phyloP scores from a whole-genome alignment of 2,329 filamentous ascomycete species.

The Fusarium mangiferae region DNA sequence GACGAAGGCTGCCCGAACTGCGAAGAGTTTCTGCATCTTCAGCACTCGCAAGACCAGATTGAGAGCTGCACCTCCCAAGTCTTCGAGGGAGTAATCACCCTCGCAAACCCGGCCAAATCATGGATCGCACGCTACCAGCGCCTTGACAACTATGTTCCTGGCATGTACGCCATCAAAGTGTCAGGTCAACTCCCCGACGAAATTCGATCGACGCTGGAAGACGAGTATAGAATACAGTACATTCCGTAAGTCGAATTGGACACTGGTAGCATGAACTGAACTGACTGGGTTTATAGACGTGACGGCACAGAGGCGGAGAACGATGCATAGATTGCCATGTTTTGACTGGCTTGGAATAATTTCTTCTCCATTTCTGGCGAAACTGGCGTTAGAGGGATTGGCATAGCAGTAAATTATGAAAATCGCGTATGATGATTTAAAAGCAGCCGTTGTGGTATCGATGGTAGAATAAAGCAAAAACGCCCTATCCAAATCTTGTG shows the following conservation, averaged over 20 bases:
- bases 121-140: constrained; percentile 99
- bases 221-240: constrained; percentile 72
- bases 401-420: constrained; percentile 21
- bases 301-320: constrained; percentile 66
- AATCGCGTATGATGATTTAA: constrained; percentile 23
- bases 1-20: constrained; percentile 95
- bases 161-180: constrained; percentile 95
- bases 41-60: constrained; percentile 81
- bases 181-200: constrained; percentile 81
- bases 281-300: constrained; percentile 53
- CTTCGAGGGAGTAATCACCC: constrained; percentile 90
- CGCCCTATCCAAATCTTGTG: constrained; percentile 20
- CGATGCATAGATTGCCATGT: constrained; percentile 49
- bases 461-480: constrained; percentile 39
- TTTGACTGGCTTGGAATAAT: neutral
- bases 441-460: constrained; percentile 46
- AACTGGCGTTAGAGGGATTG: constrained; percentile 47
- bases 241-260: constrained; percentile 61
- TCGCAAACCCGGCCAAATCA: constrained; percentile 82
- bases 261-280: neutral
- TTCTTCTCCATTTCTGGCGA: constrained; percentile 41
- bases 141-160: constrained; percentile 85
- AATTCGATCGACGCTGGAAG: constrained; percentile 67
- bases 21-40: constrained; percentile 88
- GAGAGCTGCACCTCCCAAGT: constrained; percentile 95